Percentiles rank a stretch among this genome's conserved stretches.
Evolutionary conservation across 2,329 filamentous ascomycete genomes (phyloP).

Genomic region (Colletotrichum aenigma): DNA sequence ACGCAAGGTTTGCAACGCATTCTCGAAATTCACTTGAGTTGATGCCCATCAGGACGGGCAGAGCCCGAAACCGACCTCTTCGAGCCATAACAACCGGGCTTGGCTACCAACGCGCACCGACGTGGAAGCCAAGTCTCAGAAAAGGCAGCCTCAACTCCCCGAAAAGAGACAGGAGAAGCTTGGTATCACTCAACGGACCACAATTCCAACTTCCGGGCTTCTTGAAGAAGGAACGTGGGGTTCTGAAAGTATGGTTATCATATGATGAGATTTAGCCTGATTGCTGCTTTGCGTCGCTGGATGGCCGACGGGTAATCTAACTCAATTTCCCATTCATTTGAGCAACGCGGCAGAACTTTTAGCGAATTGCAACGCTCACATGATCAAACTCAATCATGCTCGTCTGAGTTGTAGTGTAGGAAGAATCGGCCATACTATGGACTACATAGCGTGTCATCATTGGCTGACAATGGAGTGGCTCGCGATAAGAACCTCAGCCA

Average conservation of each 20-base stretch:
- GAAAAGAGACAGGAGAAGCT: background rate
- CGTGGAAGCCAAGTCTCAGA: background rate
- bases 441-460: background rate
- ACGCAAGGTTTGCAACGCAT: background rate
- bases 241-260: background rate
- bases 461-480: background rate
- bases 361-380: background rate
- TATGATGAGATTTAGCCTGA: background rate
- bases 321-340: background rate
- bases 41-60: background rate
- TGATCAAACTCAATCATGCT: background rate
- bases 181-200: background rate
- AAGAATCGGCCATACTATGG: background rate
- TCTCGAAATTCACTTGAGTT: background rate
- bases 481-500: background rate
- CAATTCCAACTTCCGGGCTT: background rate
- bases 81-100: rapidly evolving
- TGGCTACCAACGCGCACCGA: background rate
- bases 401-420: background rate
- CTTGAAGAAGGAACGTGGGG: background rate
- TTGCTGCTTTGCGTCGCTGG: background rate
- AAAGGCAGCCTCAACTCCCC: background rate
- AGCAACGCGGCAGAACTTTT: background rate
- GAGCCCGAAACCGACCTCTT: background rate
- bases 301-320: background rate